phyloP scores from a whole-genome alignment of 768 basidiomycete species.

The Boletus huronensis region DNA sequence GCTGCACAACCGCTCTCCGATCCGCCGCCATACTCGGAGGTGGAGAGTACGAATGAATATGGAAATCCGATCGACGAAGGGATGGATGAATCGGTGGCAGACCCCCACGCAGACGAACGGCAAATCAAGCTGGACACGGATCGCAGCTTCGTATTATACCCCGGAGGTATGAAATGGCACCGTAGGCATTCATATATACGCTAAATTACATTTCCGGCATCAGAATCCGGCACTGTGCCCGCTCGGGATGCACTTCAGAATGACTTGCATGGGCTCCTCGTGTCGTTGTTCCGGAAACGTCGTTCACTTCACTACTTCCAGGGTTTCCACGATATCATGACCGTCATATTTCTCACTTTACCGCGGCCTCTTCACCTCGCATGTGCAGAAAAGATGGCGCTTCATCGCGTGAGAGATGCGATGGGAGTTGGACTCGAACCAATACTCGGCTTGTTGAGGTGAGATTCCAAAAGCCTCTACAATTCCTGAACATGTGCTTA shows the following conservation, averaged over 20 bases:
- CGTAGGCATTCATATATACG: conserved; percentile 7
- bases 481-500: background rate
- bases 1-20: conserved; percentile 40
- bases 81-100: background rate
- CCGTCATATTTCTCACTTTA: conserved; percentile 76
- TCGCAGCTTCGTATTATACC: conserved; percentile 90
- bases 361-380: conserved; percentile 54
- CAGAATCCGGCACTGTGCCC: conserved; percentile 16
- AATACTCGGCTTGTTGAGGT: conserved; percentile 77
- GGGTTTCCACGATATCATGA: conserved; percentile 92
- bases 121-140: conserved; percentile 90
- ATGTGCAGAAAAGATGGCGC: conserved; percentile 42
- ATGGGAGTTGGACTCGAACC: conserved; percentile 87
- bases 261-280: conserved; percentile 68
- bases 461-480: background rate
- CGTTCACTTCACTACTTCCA: conserved; percentile 79
- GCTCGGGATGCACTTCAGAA: conserved; percentile 54
- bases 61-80: background rate
- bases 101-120: conserved; percentile 69
- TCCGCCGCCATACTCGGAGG: conserved; percentile 28
- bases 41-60: conserved; percentile 11
- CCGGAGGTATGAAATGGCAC: conserved; percentile 57
- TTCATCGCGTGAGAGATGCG: conserved; percentile 64
- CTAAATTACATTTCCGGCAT: conserved; percentile 9
- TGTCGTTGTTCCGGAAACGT: conserved; percentile 68